Evolutionary conservation across 768 basidiomycete species (phyloP).

Genomic region (Clathrus columnatus): DNA sequence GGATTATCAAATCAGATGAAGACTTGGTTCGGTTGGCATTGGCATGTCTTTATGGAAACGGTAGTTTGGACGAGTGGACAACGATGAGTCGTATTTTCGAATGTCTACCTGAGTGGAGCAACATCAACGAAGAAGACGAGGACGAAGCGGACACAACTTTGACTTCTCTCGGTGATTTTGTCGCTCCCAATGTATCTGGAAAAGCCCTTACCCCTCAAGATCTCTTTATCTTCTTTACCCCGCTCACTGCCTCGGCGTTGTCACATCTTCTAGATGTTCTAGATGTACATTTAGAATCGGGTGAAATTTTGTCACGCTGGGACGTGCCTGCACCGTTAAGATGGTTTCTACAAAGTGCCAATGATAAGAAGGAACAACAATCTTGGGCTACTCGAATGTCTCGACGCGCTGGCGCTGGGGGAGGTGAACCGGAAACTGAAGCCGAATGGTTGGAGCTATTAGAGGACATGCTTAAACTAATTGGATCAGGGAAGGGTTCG

Average conservation of each 20-base stretch:
- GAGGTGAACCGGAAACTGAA: constrained; percentile 44
- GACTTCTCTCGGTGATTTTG: constrained; percentile 67
- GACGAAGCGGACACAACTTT: constrained; percentile 81
- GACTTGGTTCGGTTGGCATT: constrained; percentile 82
- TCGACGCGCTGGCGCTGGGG: constrained; percentile 48
- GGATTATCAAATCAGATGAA: constrained; percentile 73
- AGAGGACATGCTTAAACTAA: constrained; percentile 84
- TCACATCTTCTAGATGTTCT: constrained; percentile 83
- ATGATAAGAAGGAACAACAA: constrained; percentile 59
- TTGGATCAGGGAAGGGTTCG: constrained; percentile 50
- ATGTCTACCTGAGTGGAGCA: constrained; percentile 84
- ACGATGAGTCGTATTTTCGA: constrained; percentile 92
- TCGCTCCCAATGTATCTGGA: constrained; percentile 61
- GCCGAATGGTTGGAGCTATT: constrained; percentile 84
- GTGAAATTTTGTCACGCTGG: constrained; percentile 88
- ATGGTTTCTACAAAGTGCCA: constrained; percentile 83
- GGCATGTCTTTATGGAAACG: constrained; percentile 79
- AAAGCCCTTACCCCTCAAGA: constrained; percentile 54
- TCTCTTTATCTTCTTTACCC: constrained; percentile 73
- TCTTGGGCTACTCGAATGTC: constrained; percentile 85
- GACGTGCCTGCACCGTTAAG: constrained; percentile 68
- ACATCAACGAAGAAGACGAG: constrained; percentile 48
- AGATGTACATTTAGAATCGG: constrained; percentile 90
- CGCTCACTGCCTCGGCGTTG: constrained; percentile 62
- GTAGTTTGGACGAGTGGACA: constrained; percentile 61